A percentile compares a stretch with the other conserved stretches of the same genome.
phyloP scores from a whole-genome alignment of 768 basidiomycete species.

The Pulveroboletus sp. region DNA sequence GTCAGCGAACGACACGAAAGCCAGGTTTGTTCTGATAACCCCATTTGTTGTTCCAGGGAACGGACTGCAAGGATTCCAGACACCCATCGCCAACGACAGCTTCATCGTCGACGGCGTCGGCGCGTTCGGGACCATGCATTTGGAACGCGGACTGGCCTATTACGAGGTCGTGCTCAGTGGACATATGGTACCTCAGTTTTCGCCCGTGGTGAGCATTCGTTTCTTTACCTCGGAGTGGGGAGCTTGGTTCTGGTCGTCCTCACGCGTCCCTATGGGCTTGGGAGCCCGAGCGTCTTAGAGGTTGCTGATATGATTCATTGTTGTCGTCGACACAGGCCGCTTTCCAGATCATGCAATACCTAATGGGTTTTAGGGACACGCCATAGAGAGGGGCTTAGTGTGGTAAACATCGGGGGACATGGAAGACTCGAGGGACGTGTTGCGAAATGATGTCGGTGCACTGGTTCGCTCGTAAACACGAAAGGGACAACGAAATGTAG shows the following conservation, averaged over 20 bases:
- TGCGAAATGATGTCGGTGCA: not conserved
- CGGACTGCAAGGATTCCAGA: constrained; percentile 70
- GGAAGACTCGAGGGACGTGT: not conserved
- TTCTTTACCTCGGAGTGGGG: too few species aligned
- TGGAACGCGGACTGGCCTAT: constrained; percentile 65
- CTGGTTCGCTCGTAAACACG: not conserved
- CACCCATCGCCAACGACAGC: constrained; percentile 57
- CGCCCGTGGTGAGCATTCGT: constrained; percentile 45
- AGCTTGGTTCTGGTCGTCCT: too few species aligned
- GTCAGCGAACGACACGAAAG: not conserved
- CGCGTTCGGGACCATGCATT: constrained; percentile 57
- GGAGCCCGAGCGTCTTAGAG: not conserved
- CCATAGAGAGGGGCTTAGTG: constrained; percentile 22
- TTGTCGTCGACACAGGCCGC: constrained; percentile 41
- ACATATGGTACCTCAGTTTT: constrained; percentile 72
- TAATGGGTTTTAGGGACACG: constrained; percentile 57
- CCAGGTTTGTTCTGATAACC: not conserved
- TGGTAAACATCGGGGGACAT: not conserved
- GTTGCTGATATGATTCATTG: not conserved
- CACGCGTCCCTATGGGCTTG: not conserved
- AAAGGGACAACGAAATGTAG: too few species aligned
- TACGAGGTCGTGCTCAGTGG: constrained; percentile 64
- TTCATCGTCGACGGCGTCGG: constrained; percentile 71
- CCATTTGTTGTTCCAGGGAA: constrained; percentile 35
- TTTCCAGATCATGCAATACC: constrained; percentile 63